Evolutionary conservation across 495 filamentous ascomycete genomes (phyloP).

Genomic region (Filosporella fistucella): DNA sequence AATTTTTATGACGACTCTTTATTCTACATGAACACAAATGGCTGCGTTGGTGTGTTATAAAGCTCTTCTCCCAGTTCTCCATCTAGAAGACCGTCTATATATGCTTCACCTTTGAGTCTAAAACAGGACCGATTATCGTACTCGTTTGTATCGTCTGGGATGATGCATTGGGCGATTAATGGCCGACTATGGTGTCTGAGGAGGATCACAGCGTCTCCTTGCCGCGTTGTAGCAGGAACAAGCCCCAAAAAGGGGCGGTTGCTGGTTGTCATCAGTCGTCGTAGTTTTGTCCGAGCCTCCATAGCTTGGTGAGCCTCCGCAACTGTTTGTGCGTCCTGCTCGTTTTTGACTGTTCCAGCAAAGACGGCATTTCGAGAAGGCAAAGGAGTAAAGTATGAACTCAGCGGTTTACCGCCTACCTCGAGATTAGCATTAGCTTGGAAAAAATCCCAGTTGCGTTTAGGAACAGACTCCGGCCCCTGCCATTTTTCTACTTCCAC

Average conservation of each 20-base stretch:
- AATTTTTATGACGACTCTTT: too few species aligned
- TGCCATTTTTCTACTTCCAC: too few species aligned
- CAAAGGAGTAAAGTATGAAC: neutral
- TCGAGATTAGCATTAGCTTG: neutral
- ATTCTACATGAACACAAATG: too few species aligned
- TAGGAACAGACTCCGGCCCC: too few species aligned
- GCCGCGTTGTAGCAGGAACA: neutral
- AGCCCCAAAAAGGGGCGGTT: neutral
- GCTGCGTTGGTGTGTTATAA: too few species aligned
- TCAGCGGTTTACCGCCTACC: neutral
- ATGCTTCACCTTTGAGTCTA: neutral
- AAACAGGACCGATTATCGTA: neutral
- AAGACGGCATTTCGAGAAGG: neutral
- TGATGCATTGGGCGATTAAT: neutral
- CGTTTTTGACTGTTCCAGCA: neutral
- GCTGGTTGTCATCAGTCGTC: neutral
- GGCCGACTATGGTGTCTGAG: neutral
- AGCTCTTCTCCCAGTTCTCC: neutral
- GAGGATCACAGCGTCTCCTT: neutral
- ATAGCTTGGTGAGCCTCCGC: neutral
- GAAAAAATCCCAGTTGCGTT: neutral
- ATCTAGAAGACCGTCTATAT: neutral
- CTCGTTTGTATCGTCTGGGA: neutral
- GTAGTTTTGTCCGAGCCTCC: neutral
- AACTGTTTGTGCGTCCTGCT: neutral